Base-by-base conservation (phyloP, 306 rosid species). In the Vachellia pachyceras region DNA sequence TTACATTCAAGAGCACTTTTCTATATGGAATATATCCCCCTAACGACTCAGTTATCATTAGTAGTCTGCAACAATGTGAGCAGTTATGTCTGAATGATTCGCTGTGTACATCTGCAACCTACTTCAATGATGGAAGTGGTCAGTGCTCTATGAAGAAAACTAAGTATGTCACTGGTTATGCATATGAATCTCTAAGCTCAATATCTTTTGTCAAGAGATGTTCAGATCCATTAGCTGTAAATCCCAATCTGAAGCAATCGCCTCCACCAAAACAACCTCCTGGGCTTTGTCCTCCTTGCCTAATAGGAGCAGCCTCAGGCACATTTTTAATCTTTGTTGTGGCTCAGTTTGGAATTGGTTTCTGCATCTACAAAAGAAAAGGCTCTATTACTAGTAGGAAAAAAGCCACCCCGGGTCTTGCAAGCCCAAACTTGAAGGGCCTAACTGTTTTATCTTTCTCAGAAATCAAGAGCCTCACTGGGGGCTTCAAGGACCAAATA, bases 11-110 rank as follows among this genome's bases (percentile, higher is more conserved):
- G 77, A 85, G 82, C 60, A 85, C 87, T 4, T 52, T 80, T 82
- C 87, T 93, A 6, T 89, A 91, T 76, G 94, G 91, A 80, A 86
- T 90, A 73, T 93, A 91, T 42, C 91, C 94, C 47, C 89, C 90
- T 2, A 87, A 70, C 66, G 83, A 90, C 74, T 47, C 82, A 10
- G 89, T 88, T 71, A 68, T 81, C 37, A 73, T 73, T 41, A 77
- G 85, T 75, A 87, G 90, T 79, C 80, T 82, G 84, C 86, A 84
- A 69, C 86, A 91, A 52, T 93, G 98, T 57, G 44, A 84, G 77
- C 83, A 73, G 70, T 75, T 91, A 83, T 93, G 98, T 80, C 61
- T 60, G 80, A 90, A 82, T 60, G 92, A 91, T 76, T 68, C 80
- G 4, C 36, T 20, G 65, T 91, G 98, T 69, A 90, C 87, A 3